Percentiles rank a stretch among this genome's conserved stretches.
phyloP scores from a whole-genome alignment of 495 filamentous ascomycete species.

The Cudoniella acicularis region DNA sequence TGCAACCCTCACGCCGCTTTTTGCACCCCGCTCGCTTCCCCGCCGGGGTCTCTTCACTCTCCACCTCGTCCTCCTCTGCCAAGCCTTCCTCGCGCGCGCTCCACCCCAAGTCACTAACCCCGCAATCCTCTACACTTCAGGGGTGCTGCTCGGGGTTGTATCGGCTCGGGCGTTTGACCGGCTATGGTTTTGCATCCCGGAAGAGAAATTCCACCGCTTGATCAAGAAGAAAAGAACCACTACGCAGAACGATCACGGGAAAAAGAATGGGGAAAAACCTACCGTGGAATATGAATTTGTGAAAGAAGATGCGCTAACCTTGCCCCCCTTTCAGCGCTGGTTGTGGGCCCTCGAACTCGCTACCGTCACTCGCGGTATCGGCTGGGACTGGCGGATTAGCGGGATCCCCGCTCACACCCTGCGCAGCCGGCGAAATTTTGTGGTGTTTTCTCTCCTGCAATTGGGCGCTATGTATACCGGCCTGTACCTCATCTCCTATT shows the following conservation, averaged over 20 bases:
- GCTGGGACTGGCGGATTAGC: neutral
- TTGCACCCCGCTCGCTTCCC: neutral
- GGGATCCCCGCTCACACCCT: neutral
- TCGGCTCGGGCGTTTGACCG: neutral
- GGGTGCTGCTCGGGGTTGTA: neutral
- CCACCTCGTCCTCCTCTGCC: neutral
- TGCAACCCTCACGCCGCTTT: neutral
- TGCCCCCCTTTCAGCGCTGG: neutral
- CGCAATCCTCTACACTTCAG: neutral
- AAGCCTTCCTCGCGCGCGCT: neutral
- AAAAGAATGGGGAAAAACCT: no score
- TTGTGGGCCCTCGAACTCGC: neutral
- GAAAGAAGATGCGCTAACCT: neutral
- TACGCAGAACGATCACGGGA: no score
- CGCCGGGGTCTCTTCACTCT: neutral
- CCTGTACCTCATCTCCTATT: neutral
- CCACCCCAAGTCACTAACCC: neutral
- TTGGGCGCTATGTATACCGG: neutral
- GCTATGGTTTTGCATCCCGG: neutral
- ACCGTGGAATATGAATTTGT: no score
- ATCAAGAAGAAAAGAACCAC: no score
- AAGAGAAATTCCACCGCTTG: neutral
- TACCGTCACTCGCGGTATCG: neutral
- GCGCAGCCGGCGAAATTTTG: neutral
- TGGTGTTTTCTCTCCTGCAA: neutral